These are phyloP conservation scores for Acer negundo DNA, from an alignment of 345 rosid species.

Conservation along the genomic window DNA sequence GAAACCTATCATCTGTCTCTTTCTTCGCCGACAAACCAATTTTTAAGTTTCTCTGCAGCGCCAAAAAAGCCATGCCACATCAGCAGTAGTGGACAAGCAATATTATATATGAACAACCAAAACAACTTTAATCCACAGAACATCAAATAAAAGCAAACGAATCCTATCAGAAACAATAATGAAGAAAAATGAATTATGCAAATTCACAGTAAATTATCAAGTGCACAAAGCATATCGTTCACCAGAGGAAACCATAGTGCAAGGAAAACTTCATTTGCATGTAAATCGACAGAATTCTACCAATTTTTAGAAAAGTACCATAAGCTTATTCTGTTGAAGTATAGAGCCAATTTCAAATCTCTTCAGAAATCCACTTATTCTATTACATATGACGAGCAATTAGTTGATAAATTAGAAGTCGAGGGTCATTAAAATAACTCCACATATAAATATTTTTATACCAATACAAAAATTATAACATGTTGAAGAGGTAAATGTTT, in stretches of 20 bases:
- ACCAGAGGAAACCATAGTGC: background rate
- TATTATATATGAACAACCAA: background rate
- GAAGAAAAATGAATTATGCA: background rate
- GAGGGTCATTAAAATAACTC: background rate
- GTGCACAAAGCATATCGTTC: background rate
- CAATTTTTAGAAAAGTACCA: background rate
- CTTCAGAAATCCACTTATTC: background rate
- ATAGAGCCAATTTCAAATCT: background rate
- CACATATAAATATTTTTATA: background rate
- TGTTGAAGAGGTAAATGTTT: background rate
- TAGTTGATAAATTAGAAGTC: background rate
- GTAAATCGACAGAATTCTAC: background rate
- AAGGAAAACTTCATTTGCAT: constrained; percentile 1
- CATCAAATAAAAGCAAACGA: constrained; percentile 6
- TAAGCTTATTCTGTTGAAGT: background rate
- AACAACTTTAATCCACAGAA: background rate
- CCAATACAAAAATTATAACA: background rate
- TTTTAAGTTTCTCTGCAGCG: constrained; percentile 81
- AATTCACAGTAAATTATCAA: constrained; percentile 2
- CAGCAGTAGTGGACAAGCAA: constrained; percentile 3
- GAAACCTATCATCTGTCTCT: constrained; percentile 85
- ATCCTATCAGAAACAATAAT: background rate
- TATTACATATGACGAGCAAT: background rate
- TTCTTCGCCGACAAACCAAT: constrained; percentile 64
- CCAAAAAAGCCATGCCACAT: constrained; percentile 17